Evolutionary conservation across 495 filamentous ascomycete genomes (phyloP).

Genomic region (Penicillium egyptiacum): DNA sequence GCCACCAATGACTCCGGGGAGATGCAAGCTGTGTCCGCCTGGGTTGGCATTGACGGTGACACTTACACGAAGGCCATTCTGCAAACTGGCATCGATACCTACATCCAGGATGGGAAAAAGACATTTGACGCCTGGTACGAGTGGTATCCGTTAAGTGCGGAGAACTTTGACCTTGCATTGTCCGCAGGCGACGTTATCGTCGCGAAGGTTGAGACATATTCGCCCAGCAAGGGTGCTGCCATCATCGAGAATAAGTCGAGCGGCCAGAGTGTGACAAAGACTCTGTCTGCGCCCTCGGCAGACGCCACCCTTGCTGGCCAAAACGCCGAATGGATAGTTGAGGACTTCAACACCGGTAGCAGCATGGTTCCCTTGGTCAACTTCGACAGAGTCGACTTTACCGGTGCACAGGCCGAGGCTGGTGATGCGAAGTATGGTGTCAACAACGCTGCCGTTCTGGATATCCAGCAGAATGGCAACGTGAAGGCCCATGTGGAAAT

Average conservation of each 20-base stretch:
- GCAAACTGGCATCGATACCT: slow-evolving; percentile 62
- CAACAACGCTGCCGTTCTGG: slow-evolving; percentile 46
- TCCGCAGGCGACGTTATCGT: slow-evolving; percentile 56
- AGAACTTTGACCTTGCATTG: slow-evolving; percentile 56
- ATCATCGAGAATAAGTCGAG: slow-evolving; percentile 56
- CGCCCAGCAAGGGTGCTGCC: slow-evolving; percentile 51
- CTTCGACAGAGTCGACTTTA: slow-evolving; percentile 54
- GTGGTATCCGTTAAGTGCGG: slow-evolving; percentile 59
- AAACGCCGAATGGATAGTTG: slow-evolving; percentile 68
- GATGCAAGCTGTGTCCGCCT: slow-evolving; percentile 55
- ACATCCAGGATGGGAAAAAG: slow-evolving; percentile 37
- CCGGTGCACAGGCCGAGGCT: slow-evolving; percentile 40
- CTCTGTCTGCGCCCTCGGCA: slow-evolving; percentile 41
- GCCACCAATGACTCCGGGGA: slow-evolving; percentile 32
- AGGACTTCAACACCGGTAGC: slow-evolving; percentile 55
- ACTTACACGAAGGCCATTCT: slow-evolving; percentile 58
- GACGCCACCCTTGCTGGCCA: slow-evolving; percentile 39
- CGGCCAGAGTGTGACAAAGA: slow-evolving; percentile 54
- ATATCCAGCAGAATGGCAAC: slow-evolving; percentile 51
- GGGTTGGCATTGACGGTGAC: slow-evolving; percentile 64
- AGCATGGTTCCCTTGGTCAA: slow-evolving; percentile 53
- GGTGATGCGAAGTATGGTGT: slow-evolving; percentile 32
- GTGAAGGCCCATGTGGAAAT: slow-evolving; percentile 49
- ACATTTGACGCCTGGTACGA: slow-evolving; percentile 63
- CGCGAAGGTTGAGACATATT: slow-evolving; percentile 51